phyloP scores from a whole-genome alignment of 2,329 filamentous ascomycete species.

The Aspergillus sp. region DNA sequence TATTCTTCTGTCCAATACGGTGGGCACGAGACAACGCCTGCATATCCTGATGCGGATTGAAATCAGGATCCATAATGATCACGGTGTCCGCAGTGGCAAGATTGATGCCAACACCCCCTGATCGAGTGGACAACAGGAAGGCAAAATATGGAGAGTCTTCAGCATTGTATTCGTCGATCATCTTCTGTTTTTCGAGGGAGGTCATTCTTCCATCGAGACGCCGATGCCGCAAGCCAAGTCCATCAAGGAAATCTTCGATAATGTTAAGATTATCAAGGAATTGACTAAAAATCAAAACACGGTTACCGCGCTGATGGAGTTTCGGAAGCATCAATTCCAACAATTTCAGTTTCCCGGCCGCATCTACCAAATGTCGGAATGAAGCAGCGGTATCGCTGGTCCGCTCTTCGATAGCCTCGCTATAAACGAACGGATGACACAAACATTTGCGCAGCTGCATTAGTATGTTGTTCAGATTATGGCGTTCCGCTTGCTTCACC shows the following conservation, averaged over 20 bases:
- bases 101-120: conserved; percentile 96
- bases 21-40: conserved; percentile 93
- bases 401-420: conserved; percentile 81
- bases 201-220: conserved; percentile 83
- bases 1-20: conserved; percentile 93
- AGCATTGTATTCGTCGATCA: conserved; percentile 91
- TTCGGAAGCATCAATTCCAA: conserved; percentile 85
- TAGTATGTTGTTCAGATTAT: conserved; percentile 87
- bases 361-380: conserved; percentile 82
- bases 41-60: conserved; percentile 97
- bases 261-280: conserved; percentile 86
- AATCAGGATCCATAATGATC: conserved; percentile 95
- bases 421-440: conserved; percentile 96
- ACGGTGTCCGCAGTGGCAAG: conserved; percentile 95
- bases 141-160: conserved; percentile 80
- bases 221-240: conserved; percentile 69
- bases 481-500: conserved; percentile 68
- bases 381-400: conserved; percentile 60
- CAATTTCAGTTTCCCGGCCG: conserved; percentile 83
- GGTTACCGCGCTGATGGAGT: conserved; percentile 78
- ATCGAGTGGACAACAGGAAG: conserved; percentile 89
- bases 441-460: conserved; percentile 94
- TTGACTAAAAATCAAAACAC: conserved; percentile 93
- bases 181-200: conserved; percentile 84
- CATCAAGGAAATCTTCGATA: conserved; percentile 84